Conservation (phyloP, 441 rosid species). For the Populus hybrid region DNA sequence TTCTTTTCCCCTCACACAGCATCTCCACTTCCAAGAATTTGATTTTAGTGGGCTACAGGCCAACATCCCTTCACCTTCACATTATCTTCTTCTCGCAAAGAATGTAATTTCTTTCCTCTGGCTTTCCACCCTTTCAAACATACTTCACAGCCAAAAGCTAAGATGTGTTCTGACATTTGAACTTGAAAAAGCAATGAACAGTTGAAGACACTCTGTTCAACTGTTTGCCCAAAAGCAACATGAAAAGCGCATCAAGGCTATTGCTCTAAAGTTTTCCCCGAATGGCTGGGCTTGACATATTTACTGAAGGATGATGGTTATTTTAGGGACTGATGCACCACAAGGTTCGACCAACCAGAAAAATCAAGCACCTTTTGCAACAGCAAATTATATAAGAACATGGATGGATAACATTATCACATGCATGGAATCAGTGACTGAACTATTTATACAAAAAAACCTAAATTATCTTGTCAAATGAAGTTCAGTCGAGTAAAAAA, state of each 20-base stretch:
- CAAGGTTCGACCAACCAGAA: neutral
- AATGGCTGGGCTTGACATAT: neutral
- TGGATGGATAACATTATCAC: neutral
- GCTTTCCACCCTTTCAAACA: neutral
- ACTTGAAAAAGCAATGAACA: neutral
- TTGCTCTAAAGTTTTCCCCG: neutral
- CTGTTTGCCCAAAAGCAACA: neutral
- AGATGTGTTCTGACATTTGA: neutral
- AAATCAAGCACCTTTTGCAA: neutral
- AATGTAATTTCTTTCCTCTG: too few relatives aligned
- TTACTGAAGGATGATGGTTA: neutral
- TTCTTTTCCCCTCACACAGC: neutral
- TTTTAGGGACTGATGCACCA: neutral
- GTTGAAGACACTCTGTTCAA: neutral
- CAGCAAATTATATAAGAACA: neutral
- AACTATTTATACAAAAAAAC: neutral
- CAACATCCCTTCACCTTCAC: neutral
- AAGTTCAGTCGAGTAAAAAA: neutral
- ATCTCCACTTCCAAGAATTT: neutral
- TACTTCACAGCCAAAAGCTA: neutral
- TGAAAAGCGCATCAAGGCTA: neutral
- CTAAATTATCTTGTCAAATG: neutral
- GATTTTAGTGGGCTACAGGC: neutral
- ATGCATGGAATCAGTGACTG: neutral
- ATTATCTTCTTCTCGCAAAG: neutral